Evolutionary conservation across 192 early-diverging fungal genomes (phyloP).

Genomic region (Rhizoclosmatium sp.): DNA sequence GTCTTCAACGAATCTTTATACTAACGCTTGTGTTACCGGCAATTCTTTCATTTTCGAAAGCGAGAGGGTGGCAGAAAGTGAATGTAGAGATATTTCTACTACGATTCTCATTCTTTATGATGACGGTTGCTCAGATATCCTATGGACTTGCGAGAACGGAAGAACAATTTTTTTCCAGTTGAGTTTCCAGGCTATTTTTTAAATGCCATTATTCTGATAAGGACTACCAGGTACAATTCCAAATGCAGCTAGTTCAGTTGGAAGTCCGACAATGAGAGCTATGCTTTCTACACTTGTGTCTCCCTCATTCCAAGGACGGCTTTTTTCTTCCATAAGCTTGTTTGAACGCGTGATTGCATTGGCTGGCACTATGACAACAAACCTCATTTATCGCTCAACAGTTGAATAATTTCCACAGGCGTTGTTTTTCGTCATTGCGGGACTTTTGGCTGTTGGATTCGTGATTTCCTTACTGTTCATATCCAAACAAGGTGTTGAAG

Average conservation of each 20-base stretch:
- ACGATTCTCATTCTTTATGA: constrained; percentile 15
- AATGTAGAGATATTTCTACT: background rate
- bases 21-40: background rate
- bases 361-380: constrained; percentile 7
- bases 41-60: background rate
- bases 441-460: constrained; percentile 3
- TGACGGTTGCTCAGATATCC: background rate
- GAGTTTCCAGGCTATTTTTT: too few species aligned
- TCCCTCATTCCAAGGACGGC: constrained; percentile 1
- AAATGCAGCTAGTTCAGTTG: background rate
- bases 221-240: background rate
- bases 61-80: background rate
- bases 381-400: constrained; percentile 10
- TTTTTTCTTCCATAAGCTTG: background rate
- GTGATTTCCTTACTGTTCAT: background rate
- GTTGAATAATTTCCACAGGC: constrained; percentile 3
- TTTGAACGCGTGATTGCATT: background rate
- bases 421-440: constrained; percentile 7
- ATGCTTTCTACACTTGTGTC: constrained; percentile 15
- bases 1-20: constrained; percentile 3
- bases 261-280: constrained; percentile 1
- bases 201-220: too few species aligned
- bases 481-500: background rate
- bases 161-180: background rate
- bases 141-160: background rate